Conservation (phyloP, 192 early-diverging fungal genomes). For the Spinellus fusiger region DNA sequence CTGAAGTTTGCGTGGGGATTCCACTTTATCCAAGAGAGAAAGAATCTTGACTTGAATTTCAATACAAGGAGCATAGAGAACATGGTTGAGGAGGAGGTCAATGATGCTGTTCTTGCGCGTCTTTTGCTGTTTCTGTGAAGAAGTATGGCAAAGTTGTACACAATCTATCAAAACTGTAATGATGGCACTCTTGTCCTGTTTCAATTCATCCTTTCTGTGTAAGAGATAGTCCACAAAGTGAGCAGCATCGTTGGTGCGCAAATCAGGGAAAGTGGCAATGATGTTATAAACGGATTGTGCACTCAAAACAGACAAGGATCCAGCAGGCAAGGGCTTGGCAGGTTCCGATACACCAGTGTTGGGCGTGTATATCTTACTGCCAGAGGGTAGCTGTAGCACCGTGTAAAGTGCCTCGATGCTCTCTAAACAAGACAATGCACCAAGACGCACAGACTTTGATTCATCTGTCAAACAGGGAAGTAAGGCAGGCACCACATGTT, state of each 20-base stretch:
- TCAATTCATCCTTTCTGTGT: slow-evolving; percentile 38
- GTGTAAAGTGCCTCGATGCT: slow-evolving; percentile 33
- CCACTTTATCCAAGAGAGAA: slow-evolving; percentile 37
- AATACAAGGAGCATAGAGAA: slow-evolving; percentile 34
- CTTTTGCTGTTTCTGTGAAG: slow-evolving; percentile 19
- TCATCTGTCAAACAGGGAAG: slow-evolving; percentile 58
- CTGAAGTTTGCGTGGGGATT: slow-evolving; percentile 53
- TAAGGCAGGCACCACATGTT: slow-evolving; percentile 63
- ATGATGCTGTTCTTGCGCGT: slow-evolving; percentile 35
- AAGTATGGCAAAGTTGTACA: not conserved
- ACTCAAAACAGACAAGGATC: not conserved
- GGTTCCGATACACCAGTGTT: slow-evolving; percentile 28
- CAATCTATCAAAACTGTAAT: slow-evolving; percentile 8
- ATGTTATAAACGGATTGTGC: slow-evolving; percentile 46
- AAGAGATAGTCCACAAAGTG: slow-evolving; percentile 47
- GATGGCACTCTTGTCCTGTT: slow-evolving; percentile 38
- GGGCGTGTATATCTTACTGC: slow-evolving; percentile 23
- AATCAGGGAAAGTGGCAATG: slow-evolving; percentile 45
- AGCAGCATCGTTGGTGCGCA: slow-evolving; percentile 38
- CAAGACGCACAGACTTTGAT: slow-evolving; percentile 51
- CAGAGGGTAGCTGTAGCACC: slow-evolving; percentile 33
- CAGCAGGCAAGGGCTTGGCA: slow-evolving; percentile 46
- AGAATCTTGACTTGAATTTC: slow-evolving; percentile 48
- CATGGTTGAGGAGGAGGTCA: slow-evolving; percentile 50
- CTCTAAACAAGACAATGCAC: slow-evolving; percentile 57